Base-by-base conservation (phyloP, 306 rosid species). In the Citrullus mucosospermus region DNA sequence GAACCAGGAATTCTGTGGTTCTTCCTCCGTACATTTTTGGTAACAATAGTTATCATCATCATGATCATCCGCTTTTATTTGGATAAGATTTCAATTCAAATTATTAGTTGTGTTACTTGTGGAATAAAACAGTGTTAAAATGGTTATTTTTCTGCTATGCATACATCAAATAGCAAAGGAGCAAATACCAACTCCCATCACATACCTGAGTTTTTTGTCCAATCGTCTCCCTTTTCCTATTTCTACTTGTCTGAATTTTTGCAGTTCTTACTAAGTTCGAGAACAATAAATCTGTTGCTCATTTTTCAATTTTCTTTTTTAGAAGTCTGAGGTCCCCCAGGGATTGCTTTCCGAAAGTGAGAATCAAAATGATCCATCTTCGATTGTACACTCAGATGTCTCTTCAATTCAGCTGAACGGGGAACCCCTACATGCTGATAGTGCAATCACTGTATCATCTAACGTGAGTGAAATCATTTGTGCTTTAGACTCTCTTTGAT, bases 401-500 rank as follows among this genome's bases (percentile, higher is more conserved):
- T 83, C 93, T 60, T 86, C 92, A 73, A 90, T 96, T 87, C 89
- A 87, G 79, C 87, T 96, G 96, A 96, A 87, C 55, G 99, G 88
- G 57, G 99, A 96, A 84, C 83, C 86, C 78, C 90, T 97, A 79
- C 88, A 91, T 25, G 80, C 91, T 83, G 88, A 93, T 84, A 86
- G 98, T 83, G 76, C 87, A 78, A 80, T 93, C 76, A 89, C 96
- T 63, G 99, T 91, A 82, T 88, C 97, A 86, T 91, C 90, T 73
- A 93, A 84, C 78, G 96, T 90, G 44, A 92, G 98, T 81, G 98
- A 95, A 84, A 87, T 92, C 80, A 83, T 89, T 79, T 82, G 89
- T 80, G 94, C 83, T 83, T 90, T 14, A 89, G 91, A 82, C 53
- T 90, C 70, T 66, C 85, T 18, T 65, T 58, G 63, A 92, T 88